These are phyloP conservation scores for Annulohypoxylon stygium DNA, from an alignment of 495 filamentous ascomycete species.

Conservation along the genomic window DNA sequence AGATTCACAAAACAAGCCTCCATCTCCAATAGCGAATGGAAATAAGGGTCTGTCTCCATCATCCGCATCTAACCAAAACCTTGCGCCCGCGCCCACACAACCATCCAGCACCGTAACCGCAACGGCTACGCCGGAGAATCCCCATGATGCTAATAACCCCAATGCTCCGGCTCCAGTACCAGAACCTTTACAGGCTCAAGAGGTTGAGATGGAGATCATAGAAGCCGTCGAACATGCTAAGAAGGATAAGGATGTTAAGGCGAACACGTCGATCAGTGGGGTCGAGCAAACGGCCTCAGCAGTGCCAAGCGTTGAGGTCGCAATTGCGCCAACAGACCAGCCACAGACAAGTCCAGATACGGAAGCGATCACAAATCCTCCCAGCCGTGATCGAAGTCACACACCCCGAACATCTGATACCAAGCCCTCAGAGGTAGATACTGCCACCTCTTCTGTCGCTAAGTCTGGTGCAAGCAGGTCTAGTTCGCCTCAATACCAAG, in stretches of 20 bases:
- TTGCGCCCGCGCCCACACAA: slow-evolving; percentile 1
- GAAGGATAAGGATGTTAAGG: slow-evolving; percentile 49
- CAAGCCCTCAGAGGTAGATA: slow-evolving; percentile 77
- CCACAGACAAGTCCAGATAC: slow-evolving; percentile 53
- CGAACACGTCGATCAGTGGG: slow-evolving; percentile 46
- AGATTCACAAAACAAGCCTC: slow-evolving; percentile 5
- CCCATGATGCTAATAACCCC: slow-evolving; percentile 28
- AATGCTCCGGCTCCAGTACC: slow-evolving; percentile 22
- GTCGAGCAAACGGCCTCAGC: slow-evolving; percentile 26
- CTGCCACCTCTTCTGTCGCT: slow-evolving; percentile 72
- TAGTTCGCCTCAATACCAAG: slow-evolving; percentile 59
- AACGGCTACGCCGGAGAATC: slow-evolving; percentile 17
- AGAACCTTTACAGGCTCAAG: slow-evolving; percentile 35
- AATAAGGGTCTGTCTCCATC: not conserved
- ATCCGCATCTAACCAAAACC: slow-evolving; percentile 1
- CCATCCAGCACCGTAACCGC: not conserved
- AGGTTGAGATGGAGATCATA: slow-evolving; percentile 44
- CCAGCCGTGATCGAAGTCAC: slow-evolving; percentile 61
- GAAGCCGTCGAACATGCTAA: slow-evolving; percentile 55
- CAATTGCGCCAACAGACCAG: slow-evolving; percentile 38
- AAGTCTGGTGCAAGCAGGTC: slow-evolving; percentile 57
- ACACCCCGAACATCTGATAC: slow-evolving; percentile 74
- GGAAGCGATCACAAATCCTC: slow-evolving; percentile 53
- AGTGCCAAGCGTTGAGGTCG: slow-evolving; percentile 44
- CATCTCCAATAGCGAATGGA: slow-evolving; percentile 2